Evolutionary conservation across 2,329 filamentous ascomycete species (phyloP).

Genomic region (Clarireedia paspali): DNA sequence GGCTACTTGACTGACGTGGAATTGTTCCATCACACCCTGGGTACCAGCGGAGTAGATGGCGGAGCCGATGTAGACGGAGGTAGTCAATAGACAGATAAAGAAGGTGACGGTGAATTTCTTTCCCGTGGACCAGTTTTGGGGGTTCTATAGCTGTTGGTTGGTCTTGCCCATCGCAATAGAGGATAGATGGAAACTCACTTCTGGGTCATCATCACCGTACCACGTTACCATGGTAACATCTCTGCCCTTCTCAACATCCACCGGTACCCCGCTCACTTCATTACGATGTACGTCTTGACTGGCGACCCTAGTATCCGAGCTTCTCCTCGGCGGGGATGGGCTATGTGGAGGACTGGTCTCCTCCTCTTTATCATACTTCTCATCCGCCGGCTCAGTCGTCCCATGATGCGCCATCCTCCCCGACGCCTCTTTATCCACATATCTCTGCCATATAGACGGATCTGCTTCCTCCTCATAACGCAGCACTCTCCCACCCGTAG

Average conservation of each 20-base stretch:
- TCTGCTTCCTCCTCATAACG: neutral
- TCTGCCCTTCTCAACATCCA: conserved; percentile 32
- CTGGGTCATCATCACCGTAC: conserved; percentile 40
- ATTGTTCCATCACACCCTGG: conserved; percentile 41
- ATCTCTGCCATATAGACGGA: neutral
- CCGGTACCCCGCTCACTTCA: neutral
- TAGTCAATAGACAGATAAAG: conserved; percentile 48
- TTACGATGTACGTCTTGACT: neutral
- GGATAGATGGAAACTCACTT: conserved; percentile 23
- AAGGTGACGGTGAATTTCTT: conserved; percentile 38
- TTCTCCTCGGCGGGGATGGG: neutral
- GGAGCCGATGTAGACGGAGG: conserved; percentile 46
- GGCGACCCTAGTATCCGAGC: neutral
- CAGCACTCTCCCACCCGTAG: neutral
- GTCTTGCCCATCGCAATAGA: neutral
- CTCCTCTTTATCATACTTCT: neutral
- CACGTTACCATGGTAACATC: conserved; percentile 43
- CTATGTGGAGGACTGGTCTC: neutral
- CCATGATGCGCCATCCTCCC: neutral
- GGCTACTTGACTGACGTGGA: conserved; percentile 43
- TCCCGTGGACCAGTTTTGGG: conserved; percentile 42
- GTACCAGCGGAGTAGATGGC: conserved; percentile 40
- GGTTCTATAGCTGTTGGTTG: conserved; percentile 38
- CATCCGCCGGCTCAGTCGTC: neutral
- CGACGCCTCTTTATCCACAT: neutral